phyloP scores from a whole-genome alignment of 305 asterid species.

The Caryopteris hybrid region DNA sequence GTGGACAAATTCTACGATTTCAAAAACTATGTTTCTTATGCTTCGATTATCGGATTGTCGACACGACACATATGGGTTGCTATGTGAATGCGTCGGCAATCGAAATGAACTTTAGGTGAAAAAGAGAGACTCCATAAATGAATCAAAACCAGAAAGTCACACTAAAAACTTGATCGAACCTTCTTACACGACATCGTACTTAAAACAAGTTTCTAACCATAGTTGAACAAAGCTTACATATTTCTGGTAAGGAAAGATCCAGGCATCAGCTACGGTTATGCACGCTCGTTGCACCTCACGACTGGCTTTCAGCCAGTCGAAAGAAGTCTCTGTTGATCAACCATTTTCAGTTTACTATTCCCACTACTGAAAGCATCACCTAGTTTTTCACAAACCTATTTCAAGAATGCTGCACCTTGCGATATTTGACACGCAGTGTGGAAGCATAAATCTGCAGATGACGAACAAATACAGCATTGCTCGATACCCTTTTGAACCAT shows the following conservation, averaged over 20 bases:
- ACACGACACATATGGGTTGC: too few relatives aligned
- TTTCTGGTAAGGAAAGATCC: background rate
- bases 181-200: background rate
- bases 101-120: background rate
- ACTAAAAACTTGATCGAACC: background rate
- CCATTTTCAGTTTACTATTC: background rate
- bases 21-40: too few relatives aligned
- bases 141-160: background rate
- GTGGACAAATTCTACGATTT: too few relatives aligned
- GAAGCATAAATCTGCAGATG: background rate
- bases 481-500: background rate
- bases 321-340: background rate
- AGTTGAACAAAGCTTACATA: background rate
- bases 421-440: background rate
- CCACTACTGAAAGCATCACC: background rate
- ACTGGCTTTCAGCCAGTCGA: background rate
- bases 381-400: slow-evolving; percentile 3
- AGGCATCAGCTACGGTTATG: background rate
- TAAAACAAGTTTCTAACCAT: slow-evolving; percentile 1
- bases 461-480: background rate
- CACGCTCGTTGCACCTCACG: background rate
- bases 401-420: background rate
- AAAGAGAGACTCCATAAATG: background rate
- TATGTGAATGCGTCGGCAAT: too few relatives aligned
- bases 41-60: too few relatives aligned